Conservation (phyloP, 139 green algal species). For the Picochlorum sp. region DNA sequence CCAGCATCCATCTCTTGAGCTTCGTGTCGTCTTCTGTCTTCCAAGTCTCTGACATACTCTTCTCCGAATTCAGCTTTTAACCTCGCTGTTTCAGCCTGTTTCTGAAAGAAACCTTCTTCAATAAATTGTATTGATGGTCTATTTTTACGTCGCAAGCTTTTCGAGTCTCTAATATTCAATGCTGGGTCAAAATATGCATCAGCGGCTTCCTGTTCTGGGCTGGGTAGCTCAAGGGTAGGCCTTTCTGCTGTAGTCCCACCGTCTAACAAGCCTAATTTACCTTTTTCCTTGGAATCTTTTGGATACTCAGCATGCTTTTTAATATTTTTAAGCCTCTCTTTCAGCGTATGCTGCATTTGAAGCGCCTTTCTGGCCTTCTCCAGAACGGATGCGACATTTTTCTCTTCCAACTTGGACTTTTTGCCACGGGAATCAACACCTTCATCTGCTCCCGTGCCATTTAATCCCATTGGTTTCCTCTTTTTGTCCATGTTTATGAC, state of each 20-base stretch:
- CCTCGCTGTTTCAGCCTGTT: slow-evolving; percentile 45
- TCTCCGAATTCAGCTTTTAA: slow-evolving; percentile 48
- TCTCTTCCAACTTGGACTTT: not conserved
- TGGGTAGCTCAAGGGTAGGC: slow-evolving; percentile 3
- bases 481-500: too few relatives aligned
- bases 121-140: slow-evolving; percentile 47
- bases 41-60: slow-evolving; percentile 22
- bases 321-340: slow-evolving; percentile 6
- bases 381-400: slow-evolving; percentile 10
- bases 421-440: not conserved
- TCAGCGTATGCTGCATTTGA: slow-evolving; percentile 22
- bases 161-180: slow-evolving; percentile 24
- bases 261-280: too few relatives aligned
- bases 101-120: slow-evolving; percentile 46
- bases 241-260: not conserved
- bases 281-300: too few relatives aligned
- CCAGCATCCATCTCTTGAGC: not conserved
- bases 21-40: slow-evolving; percentile 5
- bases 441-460: not conserved
- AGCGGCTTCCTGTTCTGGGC: slow-evolving; percentile 1
- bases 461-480: too few relatives aligned
- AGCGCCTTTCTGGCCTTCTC: slow-evolving; percentile 25
- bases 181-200: slow-evolving; percentile 47
- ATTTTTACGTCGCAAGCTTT: slow-evolving; percentile 12
- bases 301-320: slow-evolving; percentile 5